Conservation (phyloP, 352 stramenopile species). For the Globisporangium spiculum region DNA sequence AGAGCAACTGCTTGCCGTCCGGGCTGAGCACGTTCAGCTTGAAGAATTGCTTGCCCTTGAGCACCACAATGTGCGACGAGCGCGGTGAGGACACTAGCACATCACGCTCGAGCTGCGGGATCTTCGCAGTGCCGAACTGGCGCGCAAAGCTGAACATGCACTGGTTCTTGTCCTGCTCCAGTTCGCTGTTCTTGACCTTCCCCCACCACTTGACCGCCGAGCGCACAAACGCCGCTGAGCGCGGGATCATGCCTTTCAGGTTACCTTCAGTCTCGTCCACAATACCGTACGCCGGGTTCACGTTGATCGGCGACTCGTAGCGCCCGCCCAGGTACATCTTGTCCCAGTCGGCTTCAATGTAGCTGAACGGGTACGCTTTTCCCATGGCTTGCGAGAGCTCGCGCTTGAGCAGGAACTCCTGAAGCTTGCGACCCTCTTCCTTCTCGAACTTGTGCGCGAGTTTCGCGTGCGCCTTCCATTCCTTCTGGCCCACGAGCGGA, state of each 20-base stretch:
- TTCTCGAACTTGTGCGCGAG: conserved; percentile 57
- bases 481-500: conserved; percentile 62
- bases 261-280: conserved; percentile 79
- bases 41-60: conserved; percentile 85
- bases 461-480: conserved; percentile 68
- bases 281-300: conserved; percentile 88
- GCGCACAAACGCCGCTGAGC: conserved; percentile 74
- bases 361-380: conserved; percentile 89
- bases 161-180: conserved; percentile 89
- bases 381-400: conserved; percentile 75
- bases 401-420: conserved; percentile 63
- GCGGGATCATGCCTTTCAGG: conserved; percentile 60
- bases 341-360: conserved; percentile 92
- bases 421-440: conserved; percentile 50
- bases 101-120: conserved; percentile 72
- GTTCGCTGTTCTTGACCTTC: conserved; percentile 84
- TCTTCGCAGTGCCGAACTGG: conserved; percentile 83
- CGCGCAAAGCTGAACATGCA: conserved; percentile 89
- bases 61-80: conserved; percentile 87
- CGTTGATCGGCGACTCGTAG: conserved; percentile 90
- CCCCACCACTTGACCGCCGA: conserved; percentile 87
- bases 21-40: conserved; percentile 78
- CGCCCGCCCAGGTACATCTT: conserved; percentile 89
- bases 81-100: conserved; percentile 69
- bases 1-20: conserved; percentile 80